Base-by-base conservation (phyloP, 768 basidiomycete genomes). In the Leccinum obscurum region DNA sequence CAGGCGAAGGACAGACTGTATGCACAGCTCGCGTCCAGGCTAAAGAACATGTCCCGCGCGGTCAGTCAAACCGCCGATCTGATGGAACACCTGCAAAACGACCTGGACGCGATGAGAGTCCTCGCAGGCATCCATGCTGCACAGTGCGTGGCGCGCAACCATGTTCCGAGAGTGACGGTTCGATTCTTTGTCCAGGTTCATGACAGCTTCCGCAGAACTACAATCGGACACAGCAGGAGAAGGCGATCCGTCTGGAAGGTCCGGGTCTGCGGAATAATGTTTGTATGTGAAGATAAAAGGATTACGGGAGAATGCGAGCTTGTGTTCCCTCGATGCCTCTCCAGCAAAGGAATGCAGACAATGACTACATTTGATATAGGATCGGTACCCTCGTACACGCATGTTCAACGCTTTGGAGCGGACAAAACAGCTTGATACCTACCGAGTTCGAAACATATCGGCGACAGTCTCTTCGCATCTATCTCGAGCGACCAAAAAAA, bases 1-100 rank as follows among this genome's bases (percentile, higher is more conserved):
- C 88, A 89, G 63, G 84, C 88, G 37, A 95, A 94, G 75, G 87
- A 92, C 65, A 76, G 90, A 57, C 85, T 93, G 24, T 94, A 94
- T 68, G 80, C 82, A 41, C 90, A 93, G 68, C 82, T 95, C 3
- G 82, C 90, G 4, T 79, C 82, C 52, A 87, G 85, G 52, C 72
- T 95, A 3, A 83, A 83, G 30, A 78, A 87, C 53, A 85, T 93
- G 73, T 84, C 87, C 54, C 75, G 83, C 20, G 85, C 87, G 0
- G 80, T 93, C 53, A 78, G 81, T 26, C 87, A 85, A 64, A 91
- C 92, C 1, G 88, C 90, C 39, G 86, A 87, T 65, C 79, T 93
- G 24, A 88, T 90, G 73, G 90, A 88, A 69, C 83, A 85, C 56
- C 80, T 94, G 64, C 85, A 90, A 62, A 80, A 83, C 50, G 90